phyloP scores from a whole-genome alignment of 1,139 yeast genomes.

The Yamadazyma dendronema region DNA sequence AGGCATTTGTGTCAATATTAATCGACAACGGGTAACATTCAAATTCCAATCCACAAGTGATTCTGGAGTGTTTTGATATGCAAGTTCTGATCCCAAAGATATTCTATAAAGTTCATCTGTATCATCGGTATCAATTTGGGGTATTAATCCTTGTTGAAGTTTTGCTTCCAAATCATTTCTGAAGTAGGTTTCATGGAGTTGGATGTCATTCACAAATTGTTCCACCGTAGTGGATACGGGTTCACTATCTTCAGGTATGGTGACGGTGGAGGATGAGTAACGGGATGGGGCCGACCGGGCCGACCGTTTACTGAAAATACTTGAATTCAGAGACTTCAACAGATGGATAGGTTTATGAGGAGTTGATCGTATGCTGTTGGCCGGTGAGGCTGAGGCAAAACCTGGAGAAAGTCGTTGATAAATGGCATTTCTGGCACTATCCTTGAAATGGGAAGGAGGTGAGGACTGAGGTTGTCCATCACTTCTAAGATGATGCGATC shows the following conservation, averaged over 20 bases:
- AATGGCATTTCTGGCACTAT: slow-evolving; percentile 46
- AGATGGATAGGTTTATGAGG: slow-evolving; percentile 18
- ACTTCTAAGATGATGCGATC: slow-evolving; percentile 36
- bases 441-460: slow-evolving; percentile 43
- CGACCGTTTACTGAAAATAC: slow-evolving; percentile 38
- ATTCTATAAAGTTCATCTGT: slow-evolving; percentile 36
- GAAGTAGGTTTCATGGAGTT: slow-evolving; percentile 38
- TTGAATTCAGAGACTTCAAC: slow-evolving; percentile 32
- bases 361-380: slow-evolving; percentile 19
- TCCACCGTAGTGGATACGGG: slow-evolving; percentile 45
- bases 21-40: slow-evolving; percentile 46
- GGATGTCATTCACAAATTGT: slow-evolving; percentile 44
- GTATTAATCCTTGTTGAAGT: slow-evolving; percentile 4
- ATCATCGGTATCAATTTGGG: slow-evolving; percentile 13
- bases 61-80: slow-evolving; percentile 42
- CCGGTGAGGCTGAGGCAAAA: slow-evolving; percentile 9
- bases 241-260: slow-evolving; percentile 49
- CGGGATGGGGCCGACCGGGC: slow-evolving; percentile 46
- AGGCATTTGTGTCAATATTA: slow-evolving; percentile 40
- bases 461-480: slow-evolving; percentile 29
- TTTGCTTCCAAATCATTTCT: slow-evolving; percentile 16
- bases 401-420: slow-evolving; percentile 42
- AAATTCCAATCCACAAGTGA: slow-evolving; percentile 47
- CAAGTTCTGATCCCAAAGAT: slow-evolving; percentile 40
- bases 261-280: slow-evolving; percentile 43